Percentiles rank a stretch among this genome's conserved stretches.
These are phyloP conservation scores for Hura crepitans DNA, from an alignment of 441 rosid species.

Conservation along the genomic window DNA sequence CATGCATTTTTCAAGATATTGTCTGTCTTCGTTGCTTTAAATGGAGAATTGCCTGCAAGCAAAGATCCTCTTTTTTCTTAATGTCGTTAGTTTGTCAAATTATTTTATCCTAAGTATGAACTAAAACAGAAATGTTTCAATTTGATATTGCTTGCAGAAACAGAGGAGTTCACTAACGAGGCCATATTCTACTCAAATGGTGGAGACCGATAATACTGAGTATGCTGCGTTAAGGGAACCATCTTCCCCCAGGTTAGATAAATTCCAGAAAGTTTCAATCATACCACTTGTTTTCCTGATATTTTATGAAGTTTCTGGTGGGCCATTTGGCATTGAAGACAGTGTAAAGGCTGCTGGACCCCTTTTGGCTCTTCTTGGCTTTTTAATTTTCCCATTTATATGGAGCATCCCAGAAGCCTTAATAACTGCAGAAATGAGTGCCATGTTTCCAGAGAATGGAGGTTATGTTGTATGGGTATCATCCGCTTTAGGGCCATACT, in stretches of 20 bases:
- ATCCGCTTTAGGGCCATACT: constrained; percentile 57
- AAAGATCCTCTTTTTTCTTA: too few relatives aligned
- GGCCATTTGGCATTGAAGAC: constrained; percentile 62
- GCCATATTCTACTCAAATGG: neutral
- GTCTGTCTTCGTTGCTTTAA: too few relatives aligned
- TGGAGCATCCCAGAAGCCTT: constrained; percentile 77
- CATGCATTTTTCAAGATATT: too few relatives aligned
- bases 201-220: constrained; percentile 9
- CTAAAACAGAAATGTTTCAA: too few relatives aligned
- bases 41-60: too few relatives aligned
- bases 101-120: too few relatives aligned
- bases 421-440: constrained; percentile 67
- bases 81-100: too few relatives aligned
- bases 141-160: neutral
- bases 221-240: constrained; percentile 15
- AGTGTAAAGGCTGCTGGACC: constrained; percentile 66
- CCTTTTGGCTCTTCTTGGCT: constrained; percentile 53
- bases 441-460: constrained; percentile 66
- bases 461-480: constrained; percentile 74
- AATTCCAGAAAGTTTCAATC: constrained; percentile 46
- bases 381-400: constrained; percentile 50
- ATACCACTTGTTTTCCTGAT: constrained; percentile 63
- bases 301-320: constrained; percentile 69
- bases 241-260: constrained; percentile 35
- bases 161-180: neutral